A percentile compares a stretch with the other conserved stretches of the same genome.
Evolutionary conservation across 306 rosid species (phyloP).

Genomic region (Leucaena leucocephala): DNA sequence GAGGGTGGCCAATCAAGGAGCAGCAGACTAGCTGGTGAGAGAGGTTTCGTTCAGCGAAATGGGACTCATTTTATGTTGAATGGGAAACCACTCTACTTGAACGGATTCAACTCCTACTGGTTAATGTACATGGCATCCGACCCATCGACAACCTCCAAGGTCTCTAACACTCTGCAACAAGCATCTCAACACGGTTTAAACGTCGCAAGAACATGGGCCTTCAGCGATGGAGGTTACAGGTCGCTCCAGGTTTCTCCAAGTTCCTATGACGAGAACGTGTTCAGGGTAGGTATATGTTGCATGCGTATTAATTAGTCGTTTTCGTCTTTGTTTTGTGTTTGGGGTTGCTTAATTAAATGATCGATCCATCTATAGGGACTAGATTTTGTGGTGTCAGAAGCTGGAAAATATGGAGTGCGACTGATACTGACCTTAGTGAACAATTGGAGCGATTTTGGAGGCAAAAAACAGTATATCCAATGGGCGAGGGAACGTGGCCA

Average conservation of each 20-base stretch:
- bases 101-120: conserved; percentile 69
- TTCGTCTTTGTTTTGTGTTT: neutral
- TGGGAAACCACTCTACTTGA: conserved; percentile 43
- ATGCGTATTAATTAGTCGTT: neutral
- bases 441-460: conserved; percentile 47
- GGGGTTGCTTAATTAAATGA: too few species aligned
- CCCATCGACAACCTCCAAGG: conserved; percentile 48
- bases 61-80: conserved; percentile 50
- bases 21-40: neutral
- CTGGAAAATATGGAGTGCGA: conserved; percentile 38
- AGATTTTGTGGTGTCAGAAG: conserved; percentile 49
- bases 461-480: conserved; percentile 41
- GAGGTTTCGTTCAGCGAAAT: conserved; percentile 37
- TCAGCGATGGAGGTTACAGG: conserved; percentile 37
- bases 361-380: conserved; percentile 30
- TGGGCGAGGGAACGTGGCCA: conserved; percentile 44
- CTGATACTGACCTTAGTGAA: conserved; percentile 47
- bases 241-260: conserved; percentile 50
- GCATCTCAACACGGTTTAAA: conserved; percentile 40
- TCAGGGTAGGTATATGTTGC: conserved; percentile 25
- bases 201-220: conserved; percentile 52
- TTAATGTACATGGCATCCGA: conserved; percentile 60
- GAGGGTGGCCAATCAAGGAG: neutral
- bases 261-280: conserved; percentile 38
- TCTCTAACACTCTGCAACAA: conserved; percentile 40